Percentiles rank a stretch among this genome's conserved stretches.
Conservation (phyloP, 148 eudicot genomes). For the Fagopyrum tataricum region DNA sequence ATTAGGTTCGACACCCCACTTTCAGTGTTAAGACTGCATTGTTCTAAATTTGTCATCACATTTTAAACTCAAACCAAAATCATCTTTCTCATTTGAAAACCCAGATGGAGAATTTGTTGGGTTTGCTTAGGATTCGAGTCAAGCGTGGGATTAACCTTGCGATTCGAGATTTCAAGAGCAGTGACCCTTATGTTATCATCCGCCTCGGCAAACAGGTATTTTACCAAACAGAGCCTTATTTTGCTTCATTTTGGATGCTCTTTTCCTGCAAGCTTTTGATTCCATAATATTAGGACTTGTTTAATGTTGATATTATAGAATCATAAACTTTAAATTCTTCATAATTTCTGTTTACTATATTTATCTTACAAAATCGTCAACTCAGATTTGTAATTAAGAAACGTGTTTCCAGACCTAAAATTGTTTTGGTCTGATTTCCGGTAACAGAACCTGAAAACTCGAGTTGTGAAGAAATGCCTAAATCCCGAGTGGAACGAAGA, state of each 20-base stretch:
- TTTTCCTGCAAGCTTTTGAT: neutral
- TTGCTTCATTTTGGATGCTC: neutral
- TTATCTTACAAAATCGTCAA: neutral
- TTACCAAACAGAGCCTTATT: too few relatives aligned
- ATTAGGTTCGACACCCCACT: neutral
- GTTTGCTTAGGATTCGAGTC: constrained; percentile 8
- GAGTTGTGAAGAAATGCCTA: constrained; percentile 24
- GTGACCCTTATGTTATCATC: constrained; percentile 17
- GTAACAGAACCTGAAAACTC: constrained; percentile 31
- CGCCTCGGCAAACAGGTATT: constrained; percentile 17
- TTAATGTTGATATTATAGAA: too few relatives aligned
- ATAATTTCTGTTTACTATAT: neutral
- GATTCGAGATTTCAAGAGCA: constrained; percentile 15
- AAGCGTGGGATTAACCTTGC: constrained; percentile 17
- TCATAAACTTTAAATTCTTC: too few relatives aligned
- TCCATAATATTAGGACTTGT: neutral
- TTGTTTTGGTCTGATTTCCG: neutral
- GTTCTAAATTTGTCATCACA: neutral
- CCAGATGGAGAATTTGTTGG: constrained; percentile 13
- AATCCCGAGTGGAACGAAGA: constrained; percentile 39
- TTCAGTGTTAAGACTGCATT: neutral
- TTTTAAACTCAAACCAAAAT: too few relatives aligned
- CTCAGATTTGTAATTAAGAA: neutral
- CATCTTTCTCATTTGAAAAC: too few relatives aligned
- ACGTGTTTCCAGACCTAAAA: neutral